Evolutionary conservation across 164 flowering plant species (phyloP).

Genomic region (Chimonanthus salicifolius): DNA sequence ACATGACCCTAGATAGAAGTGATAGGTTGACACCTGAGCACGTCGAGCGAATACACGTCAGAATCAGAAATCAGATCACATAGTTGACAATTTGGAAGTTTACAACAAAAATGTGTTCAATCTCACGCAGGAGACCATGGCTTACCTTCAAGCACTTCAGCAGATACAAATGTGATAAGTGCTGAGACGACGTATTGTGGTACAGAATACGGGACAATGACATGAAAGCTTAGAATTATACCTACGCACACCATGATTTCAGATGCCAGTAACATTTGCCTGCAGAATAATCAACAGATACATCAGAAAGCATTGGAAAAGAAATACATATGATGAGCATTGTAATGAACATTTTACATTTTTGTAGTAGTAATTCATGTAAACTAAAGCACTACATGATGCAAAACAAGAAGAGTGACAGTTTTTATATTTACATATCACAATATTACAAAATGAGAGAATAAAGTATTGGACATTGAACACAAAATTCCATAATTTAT

Average conservation of each 20-base stretch:
- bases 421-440: too few species aligned
- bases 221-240: conserved; percentile 65
- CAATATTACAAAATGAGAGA: too few species aligned
- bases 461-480: too few species aligned
- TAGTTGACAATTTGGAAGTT: not conserved
- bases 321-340: not conserved
- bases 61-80: not conserved
- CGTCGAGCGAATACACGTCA: not conserved
- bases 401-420: not conserved
- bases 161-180: conserved; percentile 69
- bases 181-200: conserved; percentile 81
- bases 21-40: conserved; percentile 71
- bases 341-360: not conserved
- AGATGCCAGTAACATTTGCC: conserved; percentile 79
- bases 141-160: conserved; percentile 95
- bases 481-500: too few species aligned
- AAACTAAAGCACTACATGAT: not conserved
- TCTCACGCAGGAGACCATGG: not conserved
- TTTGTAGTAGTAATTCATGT: not conserved
- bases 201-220: conserved; percentile 50
- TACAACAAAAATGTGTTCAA: not conserved
- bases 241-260: conserved; percentile 77
- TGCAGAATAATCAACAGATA: conserved; percentile 24
- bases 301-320: not conserved
- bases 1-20: conserved; percentile 79